Evolutionary conservation across 768 basidiomycete genomes (phyloP).

Genomic region (Rubroboletus satanas): DNA sequence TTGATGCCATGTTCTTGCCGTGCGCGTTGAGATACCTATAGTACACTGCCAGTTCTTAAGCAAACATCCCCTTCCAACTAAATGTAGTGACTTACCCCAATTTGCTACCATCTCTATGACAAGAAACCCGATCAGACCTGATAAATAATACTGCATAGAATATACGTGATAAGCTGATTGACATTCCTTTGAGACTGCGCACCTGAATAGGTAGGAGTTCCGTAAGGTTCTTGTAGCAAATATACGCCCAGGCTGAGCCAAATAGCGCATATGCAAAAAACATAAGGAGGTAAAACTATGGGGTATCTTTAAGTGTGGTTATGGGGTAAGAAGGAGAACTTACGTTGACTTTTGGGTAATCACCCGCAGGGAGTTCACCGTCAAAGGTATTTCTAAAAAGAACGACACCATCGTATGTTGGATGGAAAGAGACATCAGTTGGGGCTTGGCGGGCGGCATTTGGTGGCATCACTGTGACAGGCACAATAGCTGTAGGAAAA

Average conservation of each 20-base stretch:
- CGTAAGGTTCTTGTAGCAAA: slow-evolving; percentile 75
- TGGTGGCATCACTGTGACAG: slow-evolving; percentile 70
- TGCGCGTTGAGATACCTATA: slow-evolving; percentile 93
- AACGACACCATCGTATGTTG: slow-evolving; percentile 73
- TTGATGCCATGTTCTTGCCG: slow-evolving; percentile 67
- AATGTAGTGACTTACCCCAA: slow-evolving; percentile 54
- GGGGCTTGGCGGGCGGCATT: slow-evolving; percentile 33
- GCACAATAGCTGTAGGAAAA: slow-evolving; percentile 64
- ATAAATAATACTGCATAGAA: slow-evolving; percentile 74
- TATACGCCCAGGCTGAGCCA: slow-evolving; percentile 72
- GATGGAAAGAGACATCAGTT: slow-evolving; percentile 61
- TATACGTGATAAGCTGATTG: background rate
- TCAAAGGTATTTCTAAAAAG: slow-evolving; percentile 85
- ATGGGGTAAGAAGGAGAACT: slow-evolving; percentile 27
- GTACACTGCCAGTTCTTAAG: slow-evolving; percentile 52
- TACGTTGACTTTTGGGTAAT: slow-evolving; percentile 97
- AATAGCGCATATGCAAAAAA: slow-evolving; percentile 72
- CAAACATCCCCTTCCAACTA: background rate
- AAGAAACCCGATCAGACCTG: slow-evolving; percentile 79
- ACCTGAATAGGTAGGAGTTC: slow-evolving; percentile 91
- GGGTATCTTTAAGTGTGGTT: background rate
- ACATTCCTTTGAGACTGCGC: slow-evolving; percentile 13
- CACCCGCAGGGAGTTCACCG: slow-evolving; percentile 85
- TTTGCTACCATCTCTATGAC: slow-evolving; percentile 93
- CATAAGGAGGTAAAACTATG: slow-evolving; percentile 83